A percentile compares a stretch with the other conserved stretches of the same genome.
Evolutionary conservation across 1,284 basidiomycete species (phyloP).

Genomic region (Cryptococcus amylolentus): DNA sequence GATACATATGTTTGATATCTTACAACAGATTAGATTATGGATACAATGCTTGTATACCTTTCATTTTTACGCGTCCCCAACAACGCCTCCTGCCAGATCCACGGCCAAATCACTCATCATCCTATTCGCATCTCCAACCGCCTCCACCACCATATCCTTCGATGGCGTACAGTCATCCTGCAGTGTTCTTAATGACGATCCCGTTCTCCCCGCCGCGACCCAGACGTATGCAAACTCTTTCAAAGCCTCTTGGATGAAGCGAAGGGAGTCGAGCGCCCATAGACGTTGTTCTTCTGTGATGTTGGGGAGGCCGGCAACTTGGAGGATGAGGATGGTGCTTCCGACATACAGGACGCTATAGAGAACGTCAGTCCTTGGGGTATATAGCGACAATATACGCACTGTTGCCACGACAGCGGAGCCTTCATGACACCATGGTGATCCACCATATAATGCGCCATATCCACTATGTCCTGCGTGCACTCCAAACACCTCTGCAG

Average conservation of each 20-base stretch:
- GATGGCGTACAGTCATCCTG: conserved; percentile 6
- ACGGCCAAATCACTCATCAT: no score
- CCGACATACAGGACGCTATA: conserved; percentile 19
- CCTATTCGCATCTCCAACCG: background rate
- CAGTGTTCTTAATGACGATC: conserved; percentile 13
- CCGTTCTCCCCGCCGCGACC: conserved; percentile 15
- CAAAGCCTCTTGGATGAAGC: conserved; percentile 12
- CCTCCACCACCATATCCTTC: background rate
- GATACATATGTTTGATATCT: no score
- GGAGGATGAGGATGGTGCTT: conserved; percentile 22
- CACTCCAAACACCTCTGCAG: conserved; percentile 9
- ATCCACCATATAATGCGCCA: conserved; percentile 14
- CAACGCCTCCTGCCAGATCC: no score
- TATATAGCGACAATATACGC: background rate
- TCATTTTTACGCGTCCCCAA: no score
- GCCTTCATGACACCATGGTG: conserved; percentile 8
- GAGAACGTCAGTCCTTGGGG: background rate
- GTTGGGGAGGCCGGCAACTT: conserved; percentile 15
- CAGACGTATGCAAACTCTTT: conserved; percentile 18
- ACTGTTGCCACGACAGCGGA: conserved; percentile 21
- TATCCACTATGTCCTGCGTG: conserved; percentile 18
- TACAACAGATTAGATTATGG: no score
- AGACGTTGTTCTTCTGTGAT: conserved; percentile 8
- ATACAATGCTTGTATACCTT: no score
- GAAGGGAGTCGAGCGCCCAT: conserved; percentile 12